These are phyloP conservation scores for Eimeria sp. DNA, from an alignment of 169 alveolate species.

Conservation along the genomic window DNA sequence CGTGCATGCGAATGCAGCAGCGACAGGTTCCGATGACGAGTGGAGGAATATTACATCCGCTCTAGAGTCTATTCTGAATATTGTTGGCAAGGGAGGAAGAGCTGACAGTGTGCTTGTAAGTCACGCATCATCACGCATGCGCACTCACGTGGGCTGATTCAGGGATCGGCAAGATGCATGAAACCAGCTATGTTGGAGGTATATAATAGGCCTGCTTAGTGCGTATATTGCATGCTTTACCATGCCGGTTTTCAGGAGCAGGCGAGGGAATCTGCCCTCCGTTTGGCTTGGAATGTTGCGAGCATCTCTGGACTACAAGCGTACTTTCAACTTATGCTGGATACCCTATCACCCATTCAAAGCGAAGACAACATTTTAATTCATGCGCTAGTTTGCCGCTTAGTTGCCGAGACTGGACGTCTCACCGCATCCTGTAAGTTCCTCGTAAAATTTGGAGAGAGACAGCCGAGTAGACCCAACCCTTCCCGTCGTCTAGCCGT, in stretches of 20 bases:
- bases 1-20: neutral
- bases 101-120: constrained; percentile 32
- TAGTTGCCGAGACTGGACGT: neutral
- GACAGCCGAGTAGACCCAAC: neutral
- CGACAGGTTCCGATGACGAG: neutral
- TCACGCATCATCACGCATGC: neutral
- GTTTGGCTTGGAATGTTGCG: constrained; percentile 26
- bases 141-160: neutral
- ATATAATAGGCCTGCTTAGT: neutral
- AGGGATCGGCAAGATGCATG: neutral
- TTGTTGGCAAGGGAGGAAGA: neutral
- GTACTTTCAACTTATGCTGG: constrained; percentile 9
- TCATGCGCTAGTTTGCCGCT: constrained; percentile 1
- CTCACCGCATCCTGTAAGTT: constrained; percentile 6
- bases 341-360: neutral
- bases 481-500: neutral
- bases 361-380: neutral
- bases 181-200: neutral
- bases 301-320: constrained; percentile 8
- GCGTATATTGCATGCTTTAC: neutral
- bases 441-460: neutral
- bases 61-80: neutral
- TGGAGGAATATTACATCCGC: neutral
- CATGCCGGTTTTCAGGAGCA: neutral
- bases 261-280: neutral